A percentile compares a stretch with the other conserved stretches of the same genome.
phyloP scores from a whole-genome alignment of 2,329 filamentous ascomycete species.

The Apiospora saccharicola region DNA sequence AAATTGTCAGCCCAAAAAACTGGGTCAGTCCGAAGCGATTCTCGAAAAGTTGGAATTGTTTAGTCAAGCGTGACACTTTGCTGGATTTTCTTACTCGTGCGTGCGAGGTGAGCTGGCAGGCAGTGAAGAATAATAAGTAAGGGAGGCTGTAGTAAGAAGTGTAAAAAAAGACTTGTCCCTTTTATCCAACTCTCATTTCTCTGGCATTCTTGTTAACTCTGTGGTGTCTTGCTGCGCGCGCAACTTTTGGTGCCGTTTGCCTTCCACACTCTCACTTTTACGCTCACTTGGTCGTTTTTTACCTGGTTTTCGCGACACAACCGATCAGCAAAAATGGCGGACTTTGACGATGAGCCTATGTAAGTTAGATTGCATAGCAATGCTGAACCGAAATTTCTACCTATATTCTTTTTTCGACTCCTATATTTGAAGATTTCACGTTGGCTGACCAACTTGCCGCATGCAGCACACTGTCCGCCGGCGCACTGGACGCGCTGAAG shows the following conservation, averaged over 20 bases:
- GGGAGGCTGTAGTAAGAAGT: background rate
- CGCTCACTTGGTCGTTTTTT: background rate
- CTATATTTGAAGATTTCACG: background rate
- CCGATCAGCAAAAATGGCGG: conserved; percentile 31
- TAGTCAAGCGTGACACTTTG: conserved; percentile 13
- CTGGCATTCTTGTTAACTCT: background rate
- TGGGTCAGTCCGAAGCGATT: conserved; percentile 10
- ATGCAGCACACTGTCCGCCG: conserved; percentile 67
- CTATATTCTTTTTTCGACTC: background rate
- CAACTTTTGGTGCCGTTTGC: conserved; percentile 1
- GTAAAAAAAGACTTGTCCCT: no score
- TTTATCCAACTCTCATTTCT: background rate
- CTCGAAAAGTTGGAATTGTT: conserved; percentile 16
- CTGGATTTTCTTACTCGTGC: conserved; percentile 2
- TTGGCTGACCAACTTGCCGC: background rate
- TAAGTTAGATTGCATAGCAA: conserved; percentile 40
- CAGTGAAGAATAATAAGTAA: background rate
- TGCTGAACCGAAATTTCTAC: background rate
- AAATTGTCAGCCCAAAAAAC: conserved; percentile 20
- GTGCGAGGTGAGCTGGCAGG: background rate
- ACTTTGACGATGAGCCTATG: conserved; percentile 58
- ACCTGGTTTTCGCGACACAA: background rate
- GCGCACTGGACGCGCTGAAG: conserved; percentile 72
- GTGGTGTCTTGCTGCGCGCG: background rate
- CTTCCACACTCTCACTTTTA: background rate